Evolutionary conservation across 495 filamentous ascomycete genomes (phyloP).

Genomic region (Penicillium salamii): DNA sequence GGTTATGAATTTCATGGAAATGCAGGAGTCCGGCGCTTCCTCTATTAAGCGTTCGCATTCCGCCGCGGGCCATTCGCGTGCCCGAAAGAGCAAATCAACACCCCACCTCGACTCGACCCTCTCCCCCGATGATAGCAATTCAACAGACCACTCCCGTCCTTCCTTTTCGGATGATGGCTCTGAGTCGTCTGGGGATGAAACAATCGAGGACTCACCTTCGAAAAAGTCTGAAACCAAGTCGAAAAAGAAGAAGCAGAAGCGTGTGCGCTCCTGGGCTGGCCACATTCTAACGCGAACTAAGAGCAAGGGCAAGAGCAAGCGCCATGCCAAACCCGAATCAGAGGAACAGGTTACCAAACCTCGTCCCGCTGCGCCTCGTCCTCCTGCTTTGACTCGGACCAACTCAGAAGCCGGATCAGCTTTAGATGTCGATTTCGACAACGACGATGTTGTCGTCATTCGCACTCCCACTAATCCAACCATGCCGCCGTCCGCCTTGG

Average conservation of each 20-base stretch:
- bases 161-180: conserved; percentile 37
- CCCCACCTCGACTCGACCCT: conserved; percentile 26
- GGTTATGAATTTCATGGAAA: conserved; percentile 29
- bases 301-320: conserved; percentile 56
- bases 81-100: conserved; percentile 34
- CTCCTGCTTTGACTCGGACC: conserved; percentile 41
- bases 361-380: conserved; percentile 29
- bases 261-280: conserved; percentile 78
- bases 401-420: conserved; percentile 42
- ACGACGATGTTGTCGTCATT: conserved; percentile 51
- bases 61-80: conserved; percentile 33
- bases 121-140: conserved; percentile 24
- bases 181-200: conserved; percentile 26
- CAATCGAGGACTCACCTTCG: conserved; percentile 13
- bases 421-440: conserved; percentile 51
- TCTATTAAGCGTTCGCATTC: conserved; percentile 37
- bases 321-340: conserved; percentile 18
- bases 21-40: conserved; percentile 11
- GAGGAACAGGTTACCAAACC: conserved; percentile 7
- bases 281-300: conserved; percentile 67
- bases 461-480: conserved; percentile 41
- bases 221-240: conserved; percentile 34
- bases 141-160: conserved; percentile 23
- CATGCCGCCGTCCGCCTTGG: conserved; percentile 20
- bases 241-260: conserved; percentile 77